These are phyloP conservation scores for Amaranthus cruentus DNA, from an alignment of 148 eudicot genomes.

Conservation along the genomic window DNA sequence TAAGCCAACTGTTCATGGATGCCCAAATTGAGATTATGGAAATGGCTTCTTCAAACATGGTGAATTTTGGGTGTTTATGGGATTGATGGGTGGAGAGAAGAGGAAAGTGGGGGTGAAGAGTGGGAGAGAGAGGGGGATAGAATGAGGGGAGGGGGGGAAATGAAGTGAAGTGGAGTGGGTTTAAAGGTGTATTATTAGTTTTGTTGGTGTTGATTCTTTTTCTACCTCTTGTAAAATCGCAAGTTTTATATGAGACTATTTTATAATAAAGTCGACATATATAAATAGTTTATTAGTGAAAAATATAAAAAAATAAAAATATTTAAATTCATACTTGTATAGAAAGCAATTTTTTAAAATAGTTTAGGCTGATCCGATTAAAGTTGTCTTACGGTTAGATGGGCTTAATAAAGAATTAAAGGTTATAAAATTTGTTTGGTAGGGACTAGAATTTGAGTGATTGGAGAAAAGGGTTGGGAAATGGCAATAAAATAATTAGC, in stretches of 20 bases:
- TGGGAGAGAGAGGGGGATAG: not conserved
- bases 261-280: too few relatives aligned
- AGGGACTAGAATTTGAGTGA: not conserved
- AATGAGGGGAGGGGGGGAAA: not conserved
- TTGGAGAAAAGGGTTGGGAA: not conserved
- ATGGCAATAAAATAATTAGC: not conserved
- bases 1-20: conserved; percentile 70
- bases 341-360: too few relatives aligned
- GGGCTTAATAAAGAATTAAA: not conserved
- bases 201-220: conserved; percentile 3
- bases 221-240: too few relatives aligned
- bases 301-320: too few relatives aligned
- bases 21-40: conserved; percentile 57
- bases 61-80: not conserved
- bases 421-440: not conserved
- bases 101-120: not conserved
- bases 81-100: not conserved
- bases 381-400: too few relatives aligned
- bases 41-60: conserved; percentile 62
- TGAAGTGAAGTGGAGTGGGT: conserved; percentile 23
- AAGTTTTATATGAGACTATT: too few relatives aligned
- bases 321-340: too few relatives aligned
- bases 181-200: conserved; percentile 7
- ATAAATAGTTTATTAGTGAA: too few relatives aligned
- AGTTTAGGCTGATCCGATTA: too few relatives aligned